Conservation (phyloP, 1,284 basidiomycete genomes). For the Malassezia slooffiae region DNA sequence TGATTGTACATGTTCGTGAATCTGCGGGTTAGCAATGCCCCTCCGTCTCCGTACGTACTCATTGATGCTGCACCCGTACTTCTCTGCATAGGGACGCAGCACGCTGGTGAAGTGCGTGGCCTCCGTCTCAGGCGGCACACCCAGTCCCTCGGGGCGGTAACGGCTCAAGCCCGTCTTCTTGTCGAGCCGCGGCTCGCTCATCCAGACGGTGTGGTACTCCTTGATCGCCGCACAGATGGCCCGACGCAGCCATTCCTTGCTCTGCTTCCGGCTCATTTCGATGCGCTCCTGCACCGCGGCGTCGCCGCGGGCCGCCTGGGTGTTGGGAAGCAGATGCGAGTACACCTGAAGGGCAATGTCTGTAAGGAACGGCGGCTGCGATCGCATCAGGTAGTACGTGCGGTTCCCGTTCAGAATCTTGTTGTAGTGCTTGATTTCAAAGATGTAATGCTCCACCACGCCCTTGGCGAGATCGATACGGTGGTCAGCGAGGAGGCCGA, state of each 20-base stretch:
- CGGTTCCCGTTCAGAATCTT: slow-evolving; percentile 52
- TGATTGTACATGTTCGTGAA: slow-evolving; percentile 93
- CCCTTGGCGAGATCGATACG: slow-evolving; percentile 85
- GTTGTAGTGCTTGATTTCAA: slow-evolving; percentile 94
- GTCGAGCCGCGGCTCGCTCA: slow-evolving; percentile 82
- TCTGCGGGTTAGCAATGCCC: neutral
- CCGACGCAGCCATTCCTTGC: slow-evolving; percentile 81
- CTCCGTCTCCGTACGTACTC: slow-evolving; percentile 54
- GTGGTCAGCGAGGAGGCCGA: slow-evolving; percentile 87
- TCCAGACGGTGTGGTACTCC: slow-evolving; percentile 96
- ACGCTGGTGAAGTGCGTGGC: slow-evolving; percentile 95
- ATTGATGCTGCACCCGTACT: slow-evolving; percentile 85
- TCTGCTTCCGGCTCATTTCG: slow-evolving; percentile 49
- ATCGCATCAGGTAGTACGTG: slow-evolving; percentile 69
- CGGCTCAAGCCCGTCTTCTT: slow-evolving; percentile 83
- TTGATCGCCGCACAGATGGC: slow-evolving; percentile 95
- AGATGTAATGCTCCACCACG: slow-evolving; percentile 97
- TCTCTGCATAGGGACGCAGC: slow-evolving; percentile 82
- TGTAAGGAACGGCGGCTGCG: slow-evolving; percentile 95
- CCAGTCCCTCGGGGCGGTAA: slow-evolving; percentile 83
- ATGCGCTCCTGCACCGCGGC: slow-evolving; percentile 23
- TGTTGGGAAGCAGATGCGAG: slow-evolving; percentile 15
- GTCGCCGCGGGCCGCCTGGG: slow-evolving; percentile 54
- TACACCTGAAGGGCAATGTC: slow-evolving; percentile 97
- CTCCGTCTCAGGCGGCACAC: slow-evolving; percentile 95